Percentiles rank a stretch among this genome's conserved stretches.
phyloP scores from a whole-genome alignment of 768 basidiomycete genomes.

The Pisolithus sp. region DNA sequence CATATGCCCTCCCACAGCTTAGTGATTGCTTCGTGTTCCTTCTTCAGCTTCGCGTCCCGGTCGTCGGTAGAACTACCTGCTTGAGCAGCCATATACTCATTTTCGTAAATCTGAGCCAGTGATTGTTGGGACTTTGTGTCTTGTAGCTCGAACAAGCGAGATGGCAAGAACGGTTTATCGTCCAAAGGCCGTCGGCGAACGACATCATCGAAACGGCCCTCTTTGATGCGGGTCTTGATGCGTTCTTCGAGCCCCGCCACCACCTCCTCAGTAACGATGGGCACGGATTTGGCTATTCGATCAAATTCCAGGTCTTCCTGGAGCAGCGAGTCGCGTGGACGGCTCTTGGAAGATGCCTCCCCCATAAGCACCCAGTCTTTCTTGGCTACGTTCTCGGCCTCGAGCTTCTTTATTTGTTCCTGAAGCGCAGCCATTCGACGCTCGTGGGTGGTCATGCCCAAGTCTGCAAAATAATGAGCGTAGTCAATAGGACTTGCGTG shows the following conservation, averaged over 20 bases:
- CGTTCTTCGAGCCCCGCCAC: constrained; percentile 80
- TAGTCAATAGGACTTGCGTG: not conserved
- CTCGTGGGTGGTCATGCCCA: constrained; percentile 73
- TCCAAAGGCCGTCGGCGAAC: constrained; percentile 73
- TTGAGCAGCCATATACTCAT: constrained; percentile 74
- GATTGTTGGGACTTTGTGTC: constrained; percentile 85
- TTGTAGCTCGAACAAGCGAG: constrained; percentile 80
- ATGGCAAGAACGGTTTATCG: constrained; percentile 87
- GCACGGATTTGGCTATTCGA: constrained; percentile 77
- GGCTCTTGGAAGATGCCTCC: constrained; percentile 73
- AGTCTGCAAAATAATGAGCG: not conserved
- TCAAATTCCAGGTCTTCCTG: constrained; percentile 96
- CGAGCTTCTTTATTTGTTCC: constrained; percentile 75
- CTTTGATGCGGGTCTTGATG: constrained; percentile 85
- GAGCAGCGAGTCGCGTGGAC: constrained; percentile 87
- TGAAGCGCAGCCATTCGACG: constrained; percentile 66
- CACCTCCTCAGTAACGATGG: constrained; percentile 83
- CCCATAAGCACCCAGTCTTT: constrained; percentile 95
- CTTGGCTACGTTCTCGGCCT: constrained; percentile 77
- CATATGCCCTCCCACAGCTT: constrained; percentile 80
- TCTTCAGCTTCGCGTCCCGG: constrained; percentile 79
- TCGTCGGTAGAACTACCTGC: constrained; percentile 55
- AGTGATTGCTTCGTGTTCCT: constrained; percentile 86
- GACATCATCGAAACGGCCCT: constrained; percentile 86
- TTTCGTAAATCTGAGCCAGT: constrained; percentile 93